phyloP scores from a whole-genome alignment of 2,329 filamentous ascomycete species.

The Fusarium decemcellulare region DNA sequence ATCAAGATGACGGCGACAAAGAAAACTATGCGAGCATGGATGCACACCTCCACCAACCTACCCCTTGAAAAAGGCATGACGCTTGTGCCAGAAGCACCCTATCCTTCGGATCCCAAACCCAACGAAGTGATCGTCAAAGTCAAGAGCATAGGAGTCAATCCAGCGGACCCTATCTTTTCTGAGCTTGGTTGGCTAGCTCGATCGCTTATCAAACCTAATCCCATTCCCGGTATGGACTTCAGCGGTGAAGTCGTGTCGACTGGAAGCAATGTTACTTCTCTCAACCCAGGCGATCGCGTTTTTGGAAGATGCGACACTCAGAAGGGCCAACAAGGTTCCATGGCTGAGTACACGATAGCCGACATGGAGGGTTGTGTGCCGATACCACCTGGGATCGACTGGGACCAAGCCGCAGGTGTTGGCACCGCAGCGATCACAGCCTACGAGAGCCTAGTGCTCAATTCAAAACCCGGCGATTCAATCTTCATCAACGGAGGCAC shows the following conservation, averaged over 20 bases:
- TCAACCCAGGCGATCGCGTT: not conserved
- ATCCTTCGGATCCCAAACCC: conserved; percentile 2
- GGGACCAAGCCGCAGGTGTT: not conserved
- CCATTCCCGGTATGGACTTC: not conserved
- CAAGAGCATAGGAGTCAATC: not conserved
- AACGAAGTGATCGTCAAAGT: not conserved
- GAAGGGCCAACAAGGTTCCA: not conserved
- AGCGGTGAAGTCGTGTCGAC: not conserved
- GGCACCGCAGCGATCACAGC: not conserved
- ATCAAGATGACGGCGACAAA: not conserved
- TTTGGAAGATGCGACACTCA: not conserved
- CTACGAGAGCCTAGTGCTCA: not conserved
- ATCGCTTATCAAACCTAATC: not conserved
- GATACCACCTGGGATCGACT: not conserved
- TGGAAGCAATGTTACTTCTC: not conserved
- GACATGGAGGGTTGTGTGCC: conserved; percentile 1
- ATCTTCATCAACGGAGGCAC: not conserved
- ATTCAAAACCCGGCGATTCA: not conserved
- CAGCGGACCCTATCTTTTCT: not conserved
- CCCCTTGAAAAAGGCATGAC: conserved; percentile 3
- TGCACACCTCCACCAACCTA: conserved; percentile 4
- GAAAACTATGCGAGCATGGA: conserved; percentile 2
- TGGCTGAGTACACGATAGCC: conserved; percentile 2
- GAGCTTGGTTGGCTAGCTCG: not conserved
- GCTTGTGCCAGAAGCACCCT: not conserved